Evolutionary conservation across 768 basidiomycete species (phyloP).

Genomic region (Lentinula guzmanii): DNA sequence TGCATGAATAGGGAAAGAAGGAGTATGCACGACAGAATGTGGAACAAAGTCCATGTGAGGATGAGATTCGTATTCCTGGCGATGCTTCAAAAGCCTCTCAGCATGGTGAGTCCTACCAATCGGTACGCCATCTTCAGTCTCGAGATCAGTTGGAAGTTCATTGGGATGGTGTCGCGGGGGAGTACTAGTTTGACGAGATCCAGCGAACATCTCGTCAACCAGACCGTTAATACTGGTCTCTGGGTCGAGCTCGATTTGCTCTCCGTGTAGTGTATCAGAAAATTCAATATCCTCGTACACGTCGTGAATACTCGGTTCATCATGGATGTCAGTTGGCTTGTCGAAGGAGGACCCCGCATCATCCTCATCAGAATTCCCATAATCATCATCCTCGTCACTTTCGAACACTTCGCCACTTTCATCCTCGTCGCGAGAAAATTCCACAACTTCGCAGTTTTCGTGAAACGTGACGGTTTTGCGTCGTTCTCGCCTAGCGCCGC

Average conservation of each 20-base stretch:
- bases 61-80: constrained; percentile 24
- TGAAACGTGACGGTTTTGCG: constrained; percentile 79
- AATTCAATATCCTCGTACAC: constrained; percentile 42
- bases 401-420: constrained; percentile 19
- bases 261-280: constrained; percentile 32
- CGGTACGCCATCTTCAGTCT: constrained; percentile 59
- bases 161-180: constrained; percentile 32
- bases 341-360: constrained; percentile 39
- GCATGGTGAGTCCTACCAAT: constrained; percentile 60
- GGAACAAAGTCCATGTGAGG: constrained; percentile 23
- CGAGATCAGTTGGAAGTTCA: constrained; percentile 47
- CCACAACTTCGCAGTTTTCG: constrained; percentile 76
- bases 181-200: constrained; percentile 34
- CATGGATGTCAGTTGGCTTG: constrained; percentile 22
- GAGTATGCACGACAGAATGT: constrained; percentile 1
- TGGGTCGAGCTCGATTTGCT: constrained; percentile 28
- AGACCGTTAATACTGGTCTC: constrained; percentile 65
- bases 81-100: constrained; percentile 43
- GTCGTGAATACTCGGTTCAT: constrained; percentile 21
- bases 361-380: constrained; percentile 23
- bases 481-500: constrained; percentile 44
- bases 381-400: constrained; percentile 20
- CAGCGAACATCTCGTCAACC: constrained; percentile 59
- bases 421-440: constrained; percentile 64
- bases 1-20: constrained; percentile 7